Evolutionary conservation across 176 grass and related monocot genomes (phyloP).

Genomic region (Oryza glumipatula): DNA sequence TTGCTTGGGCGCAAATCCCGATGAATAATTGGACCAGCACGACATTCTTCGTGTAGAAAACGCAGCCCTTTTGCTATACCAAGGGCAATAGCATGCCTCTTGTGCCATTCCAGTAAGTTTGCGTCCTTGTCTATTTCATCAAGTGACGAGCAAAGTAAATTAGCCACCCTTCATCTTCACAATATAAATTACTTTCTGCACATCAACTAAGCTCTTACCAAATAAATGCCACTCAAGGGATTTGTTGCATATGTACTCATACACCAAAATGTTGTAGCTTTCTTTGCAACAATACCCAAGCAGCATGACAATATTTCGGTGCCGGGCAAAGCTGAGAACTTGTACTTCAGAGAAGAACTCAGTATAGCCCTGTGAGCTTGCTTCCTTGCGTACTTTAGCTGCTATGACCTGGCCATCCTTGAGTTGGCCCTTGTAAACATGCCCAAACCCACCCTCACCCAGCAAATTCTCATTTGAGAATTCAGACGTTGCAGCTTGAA

Average conservation of each 20-base stretch:
- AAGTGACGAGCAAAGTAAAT: constrained; percentile 5
- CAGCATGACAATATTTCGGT: constrained; percentile 77
- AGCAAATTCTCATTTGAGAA: constrained; percentile 66
- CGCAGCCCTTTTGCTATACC: constrained; percentile 77
- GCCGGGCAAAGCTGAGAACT: constrained; percentile 77
- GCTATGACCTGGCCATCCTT: constrained; percentile 78
- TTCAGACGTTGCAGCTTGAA: constrained; percentile 65
- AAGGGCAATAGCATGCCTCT: constrained; percentile 64
- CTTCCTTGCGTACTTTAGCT: constrained; percentile 70
- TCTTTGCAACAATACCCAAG: constrained; percentile 85
- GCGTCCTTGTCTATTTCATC: constrained; percentile 55
- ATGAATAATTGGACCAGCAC: constrained; percentile 75
- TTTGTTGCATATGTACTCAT: constrained; percentile 84
- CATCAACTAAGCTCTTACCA: constrained; percentile 43
- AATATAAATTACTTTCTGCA: constrained; percentile 14
- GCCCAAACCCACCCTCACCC: constrained; percentile 73
- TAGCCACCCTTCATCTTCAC: not conserved
- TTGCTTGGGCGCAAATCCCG: constrained; percentile 79
- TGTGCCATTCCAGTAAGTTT: constrained; percentile 69
- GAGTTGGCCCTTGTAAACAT: constrained; percentile 72
- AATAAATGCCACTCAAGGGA: constrained; percentile 82
- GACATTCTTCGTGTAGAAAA: constrained; percentile 73
- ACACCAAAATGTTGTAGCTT: constrained; percentile 74
- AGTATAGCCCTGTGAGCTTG: constrained; percentile 66
- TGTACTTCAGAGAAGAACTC: constrained; percentile 86